Percentiles rank a stretch among this genome's conserved stretches.
Evolutionary conservation across 306 rosid genomes (phyloP).

Genomic region (Ceratonia siliqua): DNA sequence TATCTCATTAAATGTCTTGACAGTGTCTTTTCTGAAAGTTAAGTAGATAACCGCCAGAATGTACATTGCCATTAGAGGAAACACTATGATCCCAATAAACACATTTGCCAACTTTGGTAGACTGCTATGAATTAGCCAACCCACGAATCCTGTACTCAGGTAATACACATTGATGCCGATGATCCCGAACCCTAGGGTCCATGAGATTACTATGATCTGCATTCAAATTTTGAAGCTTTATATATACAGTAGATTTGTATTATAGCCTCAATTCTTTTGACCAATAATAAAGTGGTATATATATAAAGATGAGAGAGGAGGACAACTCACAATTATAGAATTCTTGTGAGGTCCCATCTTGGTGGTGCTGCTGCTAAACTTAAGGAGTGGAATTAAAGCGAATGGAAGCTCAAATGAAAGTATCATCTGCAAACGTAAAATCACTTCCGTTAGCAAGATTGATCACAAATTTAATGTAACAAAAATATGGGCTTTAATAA

Average conservation of each 20-base stretch:
- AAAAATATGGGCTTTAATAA: background rate
- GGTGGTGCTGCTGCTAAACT: conserved; percentile 72
- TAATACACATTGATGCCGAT: conserved; percentile 79
- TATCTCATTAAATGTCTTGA: conserved; percentile 49
- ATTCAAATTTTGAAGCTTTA: background rate
- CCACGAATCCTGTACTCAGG: conserved; percentile 70
- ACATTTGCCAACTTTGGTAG: conserved; percentile 69
- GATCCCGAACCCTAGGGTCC: conserved; percentile 70
- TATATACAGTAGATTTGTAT: background rate
- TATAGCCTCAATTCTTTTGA: conserved; percentile 4
- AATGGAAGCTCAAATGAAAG: conserved; percentile 92
- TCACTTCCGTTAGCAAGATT: background rate
- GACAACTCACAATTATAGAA: conserved; percentile 41
- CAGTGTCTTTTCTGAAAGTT: conserved; percentile 65
- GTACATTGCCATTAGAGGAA: conserved; percentile 74
- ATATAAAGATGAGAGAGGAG: background rate
- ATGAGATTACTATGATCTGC: conserved; percentile 70
- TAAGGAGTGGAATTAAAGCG: conserved; percentile 86
- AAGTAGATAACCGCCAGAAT: conserved; percentile 59
- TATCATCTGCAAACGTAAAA: conserved; percentile 83
- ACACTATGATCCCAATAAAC: conserved; percentile 69
- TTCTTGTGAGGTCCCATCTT: conserved; percentile 97
- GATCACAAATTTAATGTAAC: background rate
- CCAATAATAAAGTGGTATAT: background rate
- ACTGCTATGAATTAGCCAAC: conserved; percentile 66